Conservation (phyloP, 192 early-diverging fungal genomes). For the Podila epicladia region DNA sequence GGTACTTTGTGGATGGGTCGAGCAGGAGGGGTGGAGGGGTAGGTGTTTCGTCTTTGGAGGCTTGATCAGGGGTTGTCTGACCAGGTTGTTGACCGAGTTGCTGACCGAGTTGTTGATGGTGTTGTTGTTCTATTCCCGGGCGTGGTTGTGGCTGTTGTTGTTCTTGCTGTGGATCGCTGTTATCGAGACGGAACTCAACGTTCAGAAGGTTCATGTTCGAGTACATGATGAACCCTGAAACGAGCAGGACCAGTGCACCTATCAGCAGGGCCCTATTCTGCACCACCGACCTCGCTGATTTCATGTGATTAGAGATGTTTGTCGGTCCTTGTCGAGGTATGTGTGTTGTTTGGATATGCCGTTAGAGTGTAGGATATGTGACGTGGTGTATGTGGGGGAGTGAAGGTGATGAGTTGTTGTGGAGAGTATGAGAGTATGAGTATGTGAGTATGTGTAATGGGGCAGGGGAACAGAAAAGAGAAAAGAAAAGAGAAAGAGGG, state of each 20-base stretch:
- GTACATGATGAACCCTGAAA: neutral
- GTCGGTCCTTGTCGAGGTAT: neutral
- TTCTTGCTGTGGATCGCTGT: neutral
- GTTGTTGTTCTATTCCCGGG: neutral
- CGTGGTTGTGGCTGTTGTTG: neutral
- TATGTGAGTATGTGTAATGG: neutral
- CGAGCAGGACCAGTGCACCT: neutral
- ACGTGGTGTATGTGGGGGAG: neutral
- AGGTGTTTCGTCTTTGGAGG: neutral
- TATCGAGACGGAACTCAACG: neutral
- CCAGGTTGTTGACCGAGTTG: neutral
- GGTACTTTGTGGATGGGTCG: constrained; percentile 19
- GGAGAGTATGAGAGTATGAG: no score
- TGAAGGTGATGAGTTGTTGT: no score
- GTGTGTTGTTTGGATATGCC: neutral
- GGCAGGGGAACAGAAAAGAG: neutral
- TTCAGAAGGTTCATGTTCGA: neutral
- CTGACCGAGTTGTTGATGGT: neutral
- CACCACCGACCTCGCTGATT: neutral
- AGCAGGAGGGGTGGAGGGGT: neutral
- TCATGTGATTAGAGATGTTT: no score
- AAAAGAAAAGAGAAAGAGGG: no score
- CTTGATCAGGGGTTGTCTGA: neutral
- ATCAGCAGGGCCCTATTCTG: neutral
- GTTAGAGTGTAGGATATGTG: no score